phyloP scores from a whole-genome alignment of 1,139 yeast species.

The Petasospora fabianii region DNA sequence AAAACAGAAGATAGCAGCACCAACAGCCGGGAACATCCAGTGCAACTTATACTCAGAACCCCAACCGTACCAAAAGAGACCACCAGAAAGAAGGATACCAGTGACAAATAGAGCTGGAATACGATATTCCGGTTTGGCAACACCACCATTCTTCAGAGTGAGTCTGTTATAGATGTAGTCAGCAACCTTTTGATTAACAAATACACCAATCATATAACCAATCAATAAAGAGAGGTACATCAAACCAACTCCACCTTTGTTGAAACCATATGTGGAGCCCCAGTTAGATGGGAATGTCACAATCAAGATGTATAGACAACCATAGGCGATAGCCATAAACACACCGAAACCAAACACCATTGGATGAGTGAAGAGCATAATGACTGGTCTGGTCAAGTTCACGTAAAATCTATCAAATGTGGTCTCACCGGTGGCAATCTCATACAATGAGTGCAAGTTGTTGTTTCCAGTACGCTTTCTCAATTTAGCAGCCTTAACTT shows the following conservation, averaged over 20 bases:
- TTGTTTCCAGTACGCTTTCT: constrained; percentile 51
- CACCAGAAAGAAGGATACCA: constrained; percentile 47
- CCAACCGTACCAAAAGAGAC: constrained; percentile 65
- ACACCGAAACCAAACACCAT: constrained; percentile 59
- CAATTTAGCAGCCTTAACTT: constrained; percentile 42
- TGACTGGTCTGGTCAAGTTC: constrained; percentile 50
- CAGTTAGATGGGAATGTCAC: constrained; percentile 57
- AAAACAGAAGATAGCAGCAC: constrained; percentile 51
- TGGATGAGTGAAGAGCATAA: constrained; percentile 51
- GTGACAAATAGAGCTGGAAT: constrained; percentile 43
- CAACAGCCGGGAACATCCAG: constrained; percentile 59
- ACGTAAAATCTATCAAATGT: constrained; percentile 32
- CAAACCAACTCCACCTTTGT: constrained; percentile 49
- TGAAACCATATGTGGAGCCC: constrained; percentile 43
- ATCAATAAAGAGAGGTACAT: constrained; percentile 55
- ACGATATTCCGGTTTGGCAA: constrained; percentile 53
- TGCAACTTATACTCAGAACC: constrained; percentile 45
- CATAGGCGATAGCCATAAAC: constrained; percentile 62
- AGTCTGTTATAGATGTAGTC: constrained; percentile 37
- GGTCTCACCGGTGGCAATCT: constrained; percentile 45
- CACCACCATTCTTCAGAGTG: constrained; percentile 43
- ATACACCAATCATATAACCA: constrained; percentile 46
- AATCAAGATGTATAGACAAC: constrained; percentile 58
- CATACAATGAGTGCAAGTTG: constrained; percentile 56
- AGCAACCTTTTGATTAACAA: constrained; percentile 42